Percentiles rank a stretch among this genome's conserved stretches.
Conservation (phyloP, 148 eudicot species). For the Rhododendron mucronatum region DNA sequence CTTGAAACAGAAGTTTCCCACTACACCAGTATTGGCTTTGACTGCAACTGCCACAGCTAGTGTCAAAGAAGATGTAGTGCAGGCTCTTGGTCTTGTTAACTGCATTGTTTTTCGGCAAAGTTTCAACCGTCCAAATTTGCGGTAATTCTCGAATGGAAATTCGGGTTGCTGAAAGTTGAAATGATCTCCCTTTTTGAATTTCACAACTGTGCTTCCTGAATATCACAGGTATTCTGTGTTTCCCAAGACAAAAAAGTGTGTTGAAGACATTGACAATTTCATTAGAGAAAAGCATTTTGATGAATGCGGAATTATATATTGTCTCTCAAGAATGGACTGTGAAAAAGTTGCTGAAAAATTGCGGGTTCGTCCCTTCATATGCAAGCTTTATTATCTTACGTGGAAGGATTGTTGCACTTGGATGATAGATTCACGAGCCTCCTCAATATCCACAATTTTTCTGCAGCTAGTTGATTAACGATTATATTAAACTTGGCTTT, state of each 20-base stretch:
- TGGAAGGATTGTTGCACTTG: not conserved
- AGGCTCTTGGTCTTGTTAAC: slow-evolving; percentile 92
- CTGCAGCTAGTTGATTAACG: not conserved
- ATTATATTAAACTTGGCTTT: not conserved
- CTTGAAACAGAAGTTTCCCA: slow-evolving; percentile 85
- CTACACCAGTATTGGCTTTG: slow-evolving; percentile 83
- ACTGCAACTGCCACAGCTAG: slow-evolving; percentile 97
- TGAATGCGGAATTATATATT: slow-evolving; percentile 94
- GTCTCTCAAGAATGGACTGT: slow-evolving; percentile 97
- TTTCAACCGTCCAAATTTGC: slow-evolving; percentile 90
- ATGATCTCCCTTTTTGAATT: slow-evolving; percentile 11
- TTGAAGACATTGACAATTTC: slow-evolving; percentile 85
- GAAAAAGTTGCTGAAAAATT: slow-evolving; percentile 94
- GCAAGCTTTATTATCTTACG: not conserved
- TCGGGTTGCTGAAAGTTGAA: not conserved
- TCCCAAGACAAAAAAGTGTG: slow-evolving; percentile 88
- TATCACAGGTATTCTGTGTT: slow-evolving; percentile 74
- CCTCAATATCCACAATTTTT: not conserved
- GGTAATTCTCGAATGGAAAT: slow-evolving; percentile 36
- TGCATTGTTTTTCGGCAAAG: slow-evolving; percentile 94
- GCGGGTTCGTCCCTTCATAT: slow-evolving; percentile 44
- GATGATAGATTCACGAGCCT: not conserved
- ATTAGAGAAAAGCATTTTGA: slow-evolving; percentile 69
- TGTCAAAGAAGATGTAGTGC: slow-evolving; percentile 99
- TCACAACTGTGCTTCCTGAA: not conserved